These are phyloP conservation scores for Aureobasidium lini DNA, from an alignment of 2,329 filamentous ascomycete genomes.

Conservation along the genomic window DNA sequence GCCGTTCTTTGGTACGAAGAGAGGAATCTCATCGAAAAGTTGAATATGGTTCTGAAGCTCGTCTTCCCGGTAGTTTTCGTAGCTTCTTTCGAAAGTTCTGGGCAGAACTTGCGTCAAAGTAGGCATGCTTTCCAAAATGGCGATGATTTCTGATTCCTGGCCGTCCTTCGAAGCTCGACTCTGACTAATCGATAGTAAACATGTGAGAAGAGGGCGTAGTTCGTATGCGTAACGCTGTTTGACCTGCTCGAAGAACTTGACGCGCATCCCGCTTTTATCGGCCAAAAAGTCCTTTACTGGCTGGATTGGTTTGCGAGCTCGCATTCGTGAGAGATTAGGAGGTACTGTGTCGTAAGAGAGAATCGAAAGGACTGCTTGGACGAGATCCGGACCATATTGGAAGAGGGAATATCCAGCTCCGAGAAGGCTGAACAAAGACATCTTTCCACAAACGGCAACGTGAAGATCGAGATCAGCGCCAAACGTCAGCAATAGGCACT, in stretches of 20 bases:
- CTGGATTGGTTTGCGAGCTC: conserved; percentile 9
- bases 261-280: conserved; percentile 10
- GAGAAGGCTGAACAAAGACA: conserved; percentile 62
- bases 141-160: conserved; percentile 43
- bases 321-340: conserved; percentile 5
- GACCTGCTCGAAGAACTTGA: conserved; percentile 55
- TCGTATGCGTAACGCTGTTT: conserved; percentile 79
- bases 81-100: conserved; percentile 57
- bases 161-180: conserved; percentile 34
- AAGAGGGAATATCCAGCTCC: conserved; percentile 59
- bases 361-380: conserved; percentile 58
- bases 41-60: conserved; percentile 75
- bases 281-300: conserved; percentile 13
- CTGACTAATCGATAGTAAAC: conserved; percentile 58
- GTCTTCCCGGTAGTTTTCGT: conserved; percentile 74
- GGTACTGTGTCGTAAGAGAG: conserved; percentile 33
- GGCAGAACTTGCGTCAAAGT: conserved; percentile 75
- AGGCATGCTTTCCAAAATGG: conserved; percentile 60
- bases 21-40: conserved; percentile 55
- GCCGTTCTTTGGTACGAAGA: conserved; percentile 47
- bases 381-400: conserved; percentile 64
- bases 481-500: conserved; percentile 40
- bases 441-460: conserved; percentile 56
- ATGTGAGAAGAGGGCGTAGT: conserved; percentile 65
- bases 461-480: conserved; percentile 42